Conservation (phyloP, 108 stramenopile species). For the Fragilaria crotonensis region DNA sequence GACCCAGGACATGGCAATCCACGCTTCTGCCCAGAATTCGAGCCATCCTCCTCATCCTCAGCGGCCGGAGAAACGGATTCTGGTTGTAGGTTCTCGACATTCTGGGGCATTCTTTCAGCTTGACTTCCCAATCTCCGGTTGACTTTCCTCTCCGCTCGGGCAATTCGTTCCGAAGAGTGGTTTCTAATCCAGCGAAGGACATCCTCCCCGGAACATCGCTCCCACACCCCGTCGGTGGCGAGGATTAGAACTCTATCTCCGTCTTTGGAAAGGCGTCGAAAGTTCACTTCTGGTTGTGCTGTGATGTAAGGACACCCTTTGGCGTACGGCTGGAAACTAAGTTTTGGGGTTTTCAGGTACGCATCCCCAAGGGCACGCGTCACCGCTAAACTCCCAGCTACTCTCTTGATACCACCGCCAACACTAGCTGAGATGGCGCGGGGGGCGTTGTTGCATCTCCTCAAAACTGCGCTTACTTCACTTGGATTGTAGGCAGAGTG, state of each 20-base stretch:
- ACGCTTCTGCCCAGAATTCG: not conserved
- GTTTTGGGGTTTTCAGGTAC: conserved; percentile 71
- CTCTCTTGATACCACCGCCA: conserved; percentile 80
- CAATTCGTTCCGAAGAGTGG: conserved; percentile 60
- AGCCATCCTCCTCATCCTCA: not conserved
- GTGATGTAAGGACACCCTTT: conserved; percentile 79
- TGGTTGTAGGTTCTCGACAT: not conserved
- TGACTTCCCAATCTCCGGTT: conserved; percentile 6
- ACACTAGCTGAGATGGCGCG: conserved; percentile 65
- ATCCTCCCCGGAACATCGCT: conserved; percentile 67
- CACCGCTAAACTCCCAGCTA: conserved; percentile 78
- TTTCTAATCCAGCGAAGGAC: conserved; percentile 64
- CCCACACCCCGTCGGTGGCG: conserved; percentile 85
- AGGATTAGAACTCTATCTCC: conserved; percentile 70
- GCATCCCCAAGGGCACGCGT: conserved; percentile 83
- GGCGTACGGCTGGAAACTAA: conserved; percentile 82
- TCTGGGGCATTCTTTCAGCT: not conserved
- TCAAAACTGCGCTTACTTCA: conserved; percentile 70
- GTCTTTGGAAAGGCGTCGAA: conserved; percentile 52
- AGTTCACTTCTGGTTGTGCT: conserved; percentile 80
- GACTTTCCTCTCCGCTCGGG: conserved; percentile 38
- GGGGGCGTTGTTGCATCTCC: conserved; percentile 78
- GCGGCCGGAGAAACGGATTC: not conserved
- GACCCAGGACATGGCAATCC: not conserved
- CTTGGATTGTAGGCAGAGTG: conserved; percentile 81